Conservation (phyloP, 1,139 yeast species). For the Dujonia santamariae region DNA sequence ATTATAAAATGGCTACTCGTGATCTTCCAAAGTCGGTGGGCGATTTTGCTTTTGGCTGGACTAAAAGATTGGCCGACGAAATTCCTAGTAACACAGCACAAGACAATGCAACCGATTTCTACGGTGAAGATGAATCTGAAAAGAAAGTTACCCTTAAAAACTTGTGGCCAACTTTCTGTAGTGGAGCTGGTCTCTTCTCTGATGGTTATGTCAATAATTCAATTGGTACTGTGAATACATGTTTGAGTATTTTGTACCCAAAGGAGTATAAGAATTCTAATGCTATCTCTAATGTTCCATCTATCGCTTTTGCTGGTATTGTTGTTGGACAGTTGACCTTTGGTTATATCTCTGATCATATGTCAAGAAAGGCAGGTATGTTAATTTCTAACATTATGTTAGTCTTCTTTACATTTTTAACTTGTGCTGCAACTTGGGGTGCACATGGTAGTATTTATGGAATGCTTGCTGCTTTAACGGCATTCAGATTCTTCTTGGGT, state of each 20-base stretch:
- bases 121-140: conserved; percentile 18
- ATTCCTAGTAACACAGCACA: conserved; percentile 27
- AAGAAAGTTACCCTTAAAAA: conserved; percentile 25
- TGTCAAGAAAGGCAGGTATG: conserved; percentile 82
- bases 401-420: conserved; percentile 70
- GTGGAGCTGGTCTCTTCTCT: conserved; percentile 89
- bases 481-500: conserved; percentile 84
- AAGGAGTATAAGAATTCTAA: conserved; percentile 53
- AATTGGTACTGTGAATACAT: conserved; percentile 71
- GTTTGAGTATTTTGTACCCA: conserved; percentile 65
- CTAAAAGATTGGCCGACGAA: conserved; percentile 31
- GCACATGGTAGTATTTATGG: conserved; percentile 60
- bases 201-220: conserved; percentile 90
- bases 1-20: conserved; percentile 45
- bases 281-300: conserved; percentile 75
- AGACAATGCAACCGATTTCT: conserved; percentile 16
- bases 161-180: conserved; percentile 73
- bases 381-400: conserved; percentile 67
- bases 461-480: conserved; percentile 76
- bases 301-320: conserved; percentile 91
- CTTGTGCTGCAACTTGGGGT: conserved; percentile 86
- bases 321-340: conserved; percentile 82
- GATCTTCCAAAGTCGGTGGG: conserved; percentile 46
- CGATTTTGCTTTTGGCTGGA: conserved; percentile 40
- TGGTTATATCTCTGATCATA: conserved; percentile 76